These are phyloP conservation scores for Cystobasidiopsis lactophilus DNA, from an alignment of 768 basidiomycete species.

Conservation along the genomic window DNA sequence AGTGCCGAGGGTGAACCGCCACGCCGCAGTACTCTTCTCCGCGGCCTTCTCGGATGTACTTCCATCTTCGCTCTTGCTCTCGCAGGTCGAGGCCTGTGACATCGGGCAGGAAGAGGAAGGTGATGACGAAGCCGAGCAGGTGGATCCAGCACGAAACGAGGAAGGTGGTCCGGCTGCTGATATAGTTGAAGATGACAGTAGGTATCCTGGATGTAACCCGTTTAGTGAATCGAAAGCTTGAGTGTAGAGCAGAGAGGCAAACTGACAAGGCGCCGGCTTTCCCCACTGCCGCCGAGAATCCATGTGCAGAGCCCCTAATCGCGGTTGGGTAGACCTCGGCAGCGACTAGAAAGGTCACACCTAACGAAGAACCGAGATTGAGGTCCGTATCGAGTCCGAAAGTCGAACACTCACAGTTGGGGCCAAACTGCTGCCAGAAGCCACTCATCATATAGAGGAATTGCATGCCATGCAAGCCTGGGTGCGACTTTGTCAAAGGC, in stretches of 20 bases:
- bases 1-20: slow-evolving; percentile 27
- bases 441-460: background rate
- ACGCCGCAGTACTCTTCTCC: slow-evolving; percentile 26
- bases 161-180: slow-evolving; percentile 15
- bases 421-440: background rate
- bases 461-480: slow-evolving; percentile 2
- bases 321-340: slow-evolving; percentile 28
- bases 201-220: too few relatives aligned
- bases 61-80: slow-evolving; percentile 25
- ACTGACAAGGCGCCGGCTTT: slow-evolving; percentile 28
- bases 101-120: slow-evolving; percentile 24
- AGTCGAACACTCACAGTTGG: too few relatives aligned
- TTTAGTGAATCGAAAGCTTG: too few relatives aligned
- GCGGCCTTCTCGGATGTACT: slow-evolving; percentile 24
- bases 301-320: slow-evolving; percentile 28
- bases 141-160: slow-evolving; percentile 22
- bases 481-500: slow-evolving; percentile 28
- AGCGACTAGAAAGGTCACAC: slow-evolving; percentile 28
- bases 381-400: slow-evolving; percentile 21
- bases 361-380: too few relatives aligned
- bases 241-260: too few relatives aligned
- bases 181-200: slow-evolving; percentile 23
- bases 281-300: slow-evolving; percentile 25
- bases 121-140: slow-evolving; percentile 17
- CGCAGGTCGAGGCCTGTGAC: slow-evolving; percentile 28